Evolutionary conservation across 192 early-diverging fungal species (phyloP), one percentile per base, ranked within the genome.

Genomic region (Kappamyces sp.): DNA sequence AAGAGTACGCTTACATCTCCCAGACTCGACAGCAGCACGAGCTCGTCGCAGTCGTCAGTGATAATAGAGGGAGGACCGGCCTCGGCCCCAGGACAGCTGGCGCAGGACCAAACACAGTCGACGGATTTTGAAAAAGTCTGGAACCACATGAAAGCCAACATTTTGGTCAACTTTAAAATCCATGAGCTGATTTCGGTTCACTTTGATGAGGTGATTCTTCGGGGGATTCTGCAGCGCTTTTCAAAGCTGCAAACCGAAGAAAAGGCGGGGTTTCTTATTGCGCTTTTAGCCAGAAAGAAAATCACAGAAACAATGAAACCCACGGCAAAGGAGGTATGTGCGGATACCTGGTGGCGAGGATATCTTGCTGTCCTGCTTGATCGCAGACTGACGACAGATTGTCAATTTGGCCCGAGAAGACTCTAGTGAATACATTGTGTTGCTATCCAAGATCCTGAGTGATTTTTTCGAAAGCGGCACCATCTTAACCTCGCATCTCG

Each of bases 271-370:
- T 57, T 57, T 41, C 36, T 57, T 6, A 31, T 35, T 40, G 42
- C 55, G 7, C 33, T 57, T 8, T 57, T 57, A 2, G 41, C 55
- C 2, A 57, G 55, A 40, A 57, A 57, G 38, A 57, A 44, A 15
- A 57, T 57, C 41, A 57, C 55, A 40, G 55, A 57, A 35, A 40
- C 32, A 23, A 57, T 57, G 31, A 57, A 40, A 3, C 55, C 55
- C 33, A 36, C 36, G 12, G 55, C 55, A 23, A 6, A 57, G 38
- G 6, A 57, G 5, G 55, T 57, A 57, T 6, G 23, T 23, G 23
- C 23, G 23, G 23, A 23, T 23, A 23, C 23, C 23, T 23, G 23
- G 23, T 23, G 23, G 23, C 23, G 23, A 23, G 23, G 23, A 23
- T 23, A 23, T 23, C 23, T 23, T 0, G 23, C 23, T 23, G 23